Evolutionary conservation across 1,284 basidiomycete genomes (phyloP).

Genomic region (Fereydounia khargensis): DNA sequence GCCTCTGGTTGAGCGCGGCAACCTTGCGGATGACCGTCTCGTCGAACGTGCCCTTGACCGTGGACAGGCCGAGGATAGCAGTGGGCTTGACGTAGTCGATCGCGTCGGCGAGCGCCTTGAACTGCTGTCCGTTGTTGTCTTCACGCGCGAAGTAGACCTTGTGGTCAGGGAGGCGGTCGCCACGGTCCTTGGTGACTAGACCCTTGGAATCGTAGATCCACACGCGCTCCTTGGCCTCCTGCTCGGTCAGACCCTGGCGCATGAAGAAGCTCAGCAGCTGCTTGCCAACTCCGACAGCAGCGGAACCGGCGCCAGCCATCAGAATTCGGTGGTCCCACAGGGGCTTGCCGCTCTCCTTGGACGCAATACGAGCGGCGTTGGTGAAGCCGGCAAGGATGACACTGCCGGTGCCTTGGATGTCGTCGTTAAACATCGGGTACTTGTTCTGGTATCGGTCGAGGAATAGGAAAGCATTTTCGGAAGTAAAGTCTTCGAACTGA

Average conservation of each 20-base stretch:
- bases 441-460: slow-evolving; percentile 52
- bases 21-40: slow-evolving; percentile 74
- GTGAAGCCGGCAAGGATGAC: slow-evolving; percentile 88
- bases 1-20: slow-evolving; percentile 78
- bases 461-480: slow-evolving; percentile 54
- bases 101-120: slow-evolving; percentile 68
- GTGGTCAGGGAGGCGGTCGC: slow-evolving; percentile 48
- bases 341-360: slow-evolving; percentile 69
- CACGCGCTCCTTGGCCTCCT: slow-evolving; percentile 50
- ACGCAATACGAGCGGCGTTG: slow-evolving; percentile 78
- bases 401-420: slow-evolving; percentile 65
- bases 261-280: slow-evolving; percentile 55
- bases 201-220: slow-evolving; percentile 55
- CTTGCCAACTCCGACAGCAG: slow-evolving; percentile 69
- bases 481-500: slow-evolving; percentile 71
- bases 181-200: slow-evolving; percentile 51
- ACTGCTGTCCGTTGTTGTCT: slow-evolving; percentile 50
- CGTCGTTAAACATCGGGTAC: slow-evolving; percentile 68
- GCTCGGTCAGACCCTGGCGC: slow-evolving; percentile 42
- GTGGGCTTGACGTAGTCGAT: slow-evolving; percentile 85
- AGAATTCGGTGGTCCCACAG: slow-evolving; percentile 79
- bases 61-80: slow-evolving; percentile 84
- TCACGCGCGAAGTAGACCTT: slow-evolving; percentile 51
- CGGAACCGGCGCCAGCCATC: slow-evolving; percentile 85
- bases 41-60: slow-evolving; percentile 78